Percentiles rank a stretch among this genome's conserved stretches.
Conservation (phyloP, 768 basidiomycete genomes). For the Termitomyces sp. region DNA sequence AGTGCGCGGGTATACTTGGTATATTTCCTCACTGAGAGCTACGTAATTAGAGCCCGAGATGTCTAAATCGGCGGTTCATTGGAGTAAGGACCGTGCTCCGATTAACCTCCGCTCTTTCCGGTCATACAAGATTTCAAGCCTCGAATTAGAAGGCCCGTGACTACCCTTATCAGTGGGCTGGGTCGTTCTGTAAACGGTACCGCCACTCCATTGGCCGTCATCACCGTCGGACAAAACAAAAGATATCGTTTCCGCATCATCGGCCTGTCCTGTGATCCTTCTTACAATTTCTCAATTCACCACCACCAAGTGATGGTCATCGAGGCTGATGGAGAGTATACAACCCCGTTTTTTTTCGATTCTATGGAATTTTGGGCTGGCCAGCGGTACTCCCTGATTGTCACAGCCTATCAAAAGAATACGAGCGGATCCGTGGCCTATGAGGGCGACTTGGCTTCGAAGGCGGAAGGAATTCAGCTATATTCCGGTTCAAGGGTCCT, state of each 20-base stretch:
- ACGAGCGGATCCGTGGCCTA: neutral
- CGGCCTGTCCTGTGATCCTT: constrained; percentile 3
- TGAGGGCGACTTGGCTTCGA: constrained; percentile 2
- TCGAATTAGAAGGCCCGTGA: neutral
- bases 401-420: constrained; percentile 3
- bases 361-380: constrained; percentile 5
- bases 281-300: constrained; percentile 6
- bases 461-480: constrained; percentile 3
- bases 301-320: constrained; percentile 2
- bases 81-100: too few species aligned
- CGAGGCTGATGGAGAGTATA: constrained; percentile 4
- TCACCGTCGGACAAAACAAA: constrained; percentile 2
- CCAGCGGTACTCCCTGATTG: constrained; percentile 4
- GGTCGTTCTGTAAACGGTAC: constrained; percentile 2
- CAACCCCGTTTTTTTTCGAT: neutral
- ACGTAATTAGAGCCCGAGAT: too few species aligned
- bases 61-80: too few species aligned
- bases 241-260: constrained; percentile 6
- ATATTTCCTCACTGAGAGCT: neutral
- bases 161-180: constrained; percentile 3
- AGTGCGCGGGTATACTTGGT: neutral
- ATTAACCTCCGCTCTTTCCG: neutral
- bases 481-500: neutral
- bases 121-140: neutral
- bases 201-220: neutral